Conservation (phyloP, 2,329 filamentous ascomycete genomes). For the Pleurostoma richardsiae region DNA sequence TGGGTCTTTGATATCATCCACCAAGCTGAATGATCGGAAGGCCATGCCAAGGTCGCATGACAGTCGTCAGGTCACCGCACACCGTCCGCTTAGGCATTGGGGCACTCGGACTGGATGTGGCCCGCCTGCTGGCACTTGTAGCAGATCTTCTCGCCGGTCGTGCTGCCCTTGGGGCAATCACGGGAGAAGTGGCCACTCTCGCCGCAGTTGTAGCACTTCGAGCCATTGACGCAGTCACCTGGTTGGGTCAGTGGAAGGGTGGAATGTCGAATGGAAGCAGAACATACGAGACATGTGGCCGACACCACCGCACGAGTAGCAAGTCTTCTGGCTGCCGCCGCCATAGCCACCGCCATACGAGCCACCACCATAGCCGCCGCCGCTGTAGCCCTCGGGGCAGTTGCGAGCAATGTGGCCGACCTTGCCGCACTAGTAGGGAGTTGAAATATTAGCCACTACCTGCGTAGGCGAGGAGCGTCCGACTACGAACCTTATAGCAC, state of each 20-base stretch:
- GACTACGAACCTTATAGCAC: constrained; percentile 72
- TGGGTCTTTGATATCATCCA: too few species aligned
- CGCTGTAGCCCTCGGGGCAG: constrained; percentile 57
- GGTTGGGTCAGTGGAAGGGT: constrained; percentile 6
- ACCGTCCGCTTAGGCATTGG: constrained; percentile 57
- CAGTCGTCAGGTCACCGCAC: constrained; percentile 7
- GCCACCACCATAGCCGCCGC: constrained; percentile 40
- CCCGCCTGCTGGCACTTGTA: constrained; percentile 88
- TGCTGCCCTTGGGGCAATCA: constrained; percentile 91
- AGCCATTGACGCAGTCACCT: constrained; percentile 94
- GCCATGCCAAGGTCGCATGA: too few species aligned
- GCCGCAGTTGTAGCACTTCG: constrained; percentile 99
- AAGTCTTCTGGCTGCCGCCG: constrained; percentile 65
- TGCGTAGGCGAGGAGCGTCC: too few species aligned
- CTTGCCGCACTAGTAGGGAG: constrained; percentile 67
- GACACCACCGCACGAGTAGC: constrained; percentile 96
- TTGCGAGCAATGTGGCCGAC: constrained; percentile 93
- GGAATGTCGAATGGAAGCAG: not conserved
- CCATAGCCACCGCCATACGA: constrained; percentile 41
- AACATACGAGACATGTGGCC: constrained; percentile 86
- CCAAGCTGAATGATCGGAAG: too few species aligned
- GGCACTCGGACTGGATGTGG: constrained; percentile 92
- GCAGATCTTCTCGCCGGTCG: constrained; percentile 88
- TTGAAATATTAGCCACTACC: constrained; percentile 2
- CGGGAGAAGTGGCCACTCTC: constrained; percentile 93